Percentiles rank a stretch among this genome's conserved stretches.
Conservation (phyloP, 2,329 filamentous ascomycete species). For the Diaporthe sp. region DNA sequence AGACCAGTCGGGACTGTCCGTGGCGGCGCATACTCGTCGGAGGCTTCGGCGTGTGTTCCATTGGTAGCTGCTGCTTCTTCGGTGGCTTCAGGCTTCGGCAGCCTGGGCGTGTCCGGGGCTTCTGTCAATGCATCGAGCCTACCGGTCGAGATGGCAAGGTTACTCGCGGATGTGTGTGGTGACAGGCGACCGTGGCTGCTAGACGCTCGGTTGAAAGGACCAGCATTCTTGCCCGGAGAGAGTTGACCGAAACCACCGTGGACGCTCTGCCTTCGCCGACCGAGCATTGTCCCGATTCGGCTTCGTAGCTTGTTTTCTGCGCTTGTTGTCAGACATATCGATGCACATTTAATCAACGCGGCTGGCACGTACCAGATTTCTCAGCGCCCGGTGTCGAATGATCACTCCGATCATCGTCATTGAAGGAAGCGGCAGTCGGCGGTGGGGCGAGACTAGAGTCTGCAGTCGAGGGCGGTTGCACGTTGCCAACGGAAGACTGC, state of each 20-base stretch:
- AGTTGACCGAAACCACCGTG: constrained; percentile 72
- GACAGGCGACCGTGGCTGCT: constrained; percentile 75
- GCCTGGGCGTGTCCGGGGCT: constrained; percentile 60
- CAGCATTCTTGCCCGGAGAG: constrained; percentile 66
- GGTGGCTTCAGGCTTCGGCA: constrained; percentile 41
- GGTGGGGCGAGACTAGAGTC: constrained; percentile 39
- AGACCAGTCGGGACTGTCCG: constrained; percentile 52
- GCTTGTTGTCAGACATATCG: constrained; percentile 45
- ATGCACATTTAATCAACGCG: not conserved
- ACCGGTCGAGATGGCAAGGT: constrained; percentile 67
- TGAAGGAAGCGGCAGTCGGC: constrained; percentile 36
- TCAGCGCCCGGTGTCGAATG: constrained; percentile 59
- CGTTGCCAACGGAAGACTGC: constrained; percentile 55
- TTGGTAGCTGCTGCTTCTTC: constrained; percentile 34
- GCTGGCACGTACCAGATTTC: constrained; percentile 48
- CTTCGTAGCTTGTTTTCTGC: constrained; percentile 70
- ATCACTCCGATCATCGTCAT: constrained; percentile 60
- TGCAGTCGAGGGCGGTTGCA: constrained; percentile 41
- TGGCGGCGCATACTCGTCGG: not conserved
- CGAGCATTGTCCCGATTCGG: constrained; percentile 78
- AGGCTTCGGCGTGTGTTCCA: constrained; percentile 45
- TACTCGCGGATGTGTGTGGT: constrained; percentile 70
- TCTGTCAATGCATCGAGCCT: constrained; percentile 71
- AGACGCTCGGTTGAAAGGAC: constrained; percentile 72
- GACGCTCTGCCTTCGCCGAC: constrained; percentile 75